Conservation (phyloP, 345 rosid species). For the Hirschfeldia incana region DNA sequence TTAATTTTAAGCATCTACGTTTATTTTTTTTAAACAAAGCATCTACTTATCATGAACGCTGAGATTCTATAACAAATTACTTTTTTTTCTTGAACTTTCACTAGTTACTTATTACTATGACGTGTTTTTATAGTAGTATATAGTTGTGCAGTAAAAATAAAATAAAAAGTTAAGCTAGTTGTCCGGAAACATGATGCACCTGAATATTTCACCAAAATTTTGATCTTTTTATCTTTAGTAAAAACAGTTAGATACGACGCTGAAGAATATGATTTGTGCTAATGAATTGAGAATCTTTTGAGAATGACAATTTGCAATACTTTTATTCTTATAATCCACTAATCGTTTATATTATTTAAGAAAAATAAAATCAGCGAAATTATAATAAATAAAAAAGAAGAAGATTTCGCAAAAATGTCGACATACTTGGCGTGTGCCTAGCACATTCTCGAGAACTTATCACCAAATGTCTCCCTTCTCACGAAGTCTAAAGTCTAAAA, state of each 20-base stretch:
- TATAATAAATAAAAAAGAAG: not conserved
- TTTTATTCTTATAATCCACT: not conserved
- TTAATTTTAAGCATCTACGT: not conserved
- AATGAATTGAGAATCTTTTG: not conserved
- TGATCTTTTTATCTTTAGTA: too few species aligned
- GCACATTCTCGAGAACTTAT: not conserved
- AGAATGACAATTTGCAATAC: not conserved
- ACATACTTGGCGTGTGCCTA: constrained; percentile 38
- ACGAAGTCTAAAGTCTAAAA: not conserved
- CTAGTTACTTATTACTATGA: too few species aligned
- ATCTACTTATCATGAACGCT: not conserved
- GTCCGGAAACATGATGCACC: not conserved
- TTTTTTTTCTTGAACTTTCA: too few species aligned
- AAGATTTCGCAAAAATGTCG: constrained; percentile 31
- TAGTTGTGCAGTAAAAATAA: too few species aligned
- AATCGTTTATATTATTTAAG: not conserved
- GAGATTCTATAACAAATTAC: not conserved
- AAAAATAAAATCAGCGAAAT: not conserved
- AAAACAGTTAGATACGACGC: too few species aligned
- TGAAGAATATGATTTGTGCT: too few species aligned
- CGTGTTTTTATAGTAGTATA: too few species aligned
- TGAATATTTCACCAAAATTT: not conserved
- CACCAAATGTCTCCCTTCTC: not conserved
- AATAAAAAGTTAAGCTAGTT: too few species aligned
- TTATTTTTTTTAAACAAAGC: not conserved